These are phyloP conservation scores for Cryptococcus amylolentus DNA, from an alignment of 1,284 basidiomycete species.

Conservation along the genomic window DNA sequence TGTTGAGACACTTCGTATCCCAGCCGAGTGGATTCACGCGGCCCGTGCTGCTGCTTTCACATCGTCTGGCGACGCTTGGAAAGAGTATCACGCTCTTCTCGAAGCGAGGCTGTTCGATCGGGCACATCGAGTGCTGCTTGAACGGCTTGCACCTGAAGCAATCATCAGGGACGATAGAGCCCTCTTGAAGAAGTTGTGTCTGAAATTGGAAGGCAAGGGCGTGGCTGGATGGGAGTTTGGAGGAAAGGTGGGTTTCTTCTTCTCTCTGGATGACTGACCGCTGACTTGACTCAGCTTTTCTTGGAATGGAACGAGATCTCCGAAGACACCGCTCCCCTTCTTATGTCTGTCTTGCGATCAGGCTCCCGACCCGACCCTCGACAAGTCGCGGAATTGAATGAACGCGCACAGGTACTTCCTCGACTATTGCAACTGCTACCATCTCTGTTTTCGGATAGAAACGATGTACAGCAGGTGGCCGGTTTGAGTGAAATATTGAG, in stretches of 20 bases:
- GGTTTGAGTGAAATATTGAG: constrained; percentile 41
- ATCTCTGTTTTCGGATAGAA: constrained; percentile 54
- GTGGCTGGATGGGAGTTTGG: constrained; percentile 72
- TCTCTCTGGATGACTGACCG: background rate
- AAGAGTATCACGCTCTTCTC: constrained; percentile 74
- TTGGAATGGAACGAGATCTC: constrained; percentile 40
- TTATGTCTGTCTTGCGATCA: constrained; percentile 25
- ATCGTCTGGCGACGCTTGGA: constrained; percentile 59
- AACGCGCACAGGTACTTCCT: constrained; percentile 60
- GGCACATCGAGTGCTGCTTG: constrained; percentile 77
- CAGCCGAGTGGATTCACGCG: constrained; percentile 79
- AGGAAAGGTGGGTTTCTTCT: constrained; percentile 61
- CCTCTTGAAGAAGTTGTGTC: constrained; percentile 71
- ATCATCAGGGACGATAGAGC: constrained; percentile 73
- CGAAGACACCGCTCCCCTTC: constrained; percentile 27
- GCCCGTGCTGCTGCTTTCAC: constrained; percentile 57
- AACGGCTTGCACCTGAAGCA: constrained; percentile 84
- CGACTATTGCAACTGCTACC: constrained; percentile 68
- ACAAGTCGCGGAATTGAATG: constrained; percentile 55
- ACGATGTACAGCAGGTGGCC: constrained; percentile 38
- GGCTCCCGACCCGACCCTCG: constrained; percentile 46
- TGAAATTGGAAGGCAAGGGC: constrained; percentile 60
- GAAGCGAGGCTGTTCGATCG: constrained; percentile 64
- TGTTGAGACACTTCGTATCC: constrained; percentile 71
- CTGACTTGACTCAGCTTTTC: constrained; percentile 26